Base-by-base conservation (phyloP, 2,329 filamentous ascomycete genomes). In the Trichoderma brevicompactum region DNA sequence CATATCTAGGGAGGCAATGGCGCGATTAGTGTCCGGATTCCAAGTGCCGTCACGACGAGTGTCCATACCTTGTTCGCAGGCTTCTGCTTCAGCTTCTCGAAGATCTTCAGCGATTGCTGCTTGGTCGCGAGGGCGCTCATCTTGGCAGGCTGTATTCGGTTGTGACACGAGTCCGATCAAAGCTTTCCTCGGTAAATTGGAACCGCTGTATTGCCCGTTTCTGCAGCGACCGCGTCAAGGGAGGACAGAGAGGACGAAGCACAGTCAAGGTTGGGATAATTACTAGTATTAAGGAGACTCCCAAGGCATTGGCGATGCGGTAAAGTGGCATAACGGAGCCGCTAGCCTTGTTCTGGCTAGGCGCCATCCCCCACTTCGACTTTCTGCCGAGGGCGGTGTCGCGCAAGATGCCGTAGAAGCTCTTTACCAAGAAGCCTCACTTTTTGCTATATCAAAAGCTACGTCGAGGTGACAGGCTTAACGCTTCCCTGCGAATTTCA, bases 81-180 rank as follows among this genome's bases (percentile, higher is more conserved):
- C 83, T 97, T 97, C 66, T 89, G 86, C 85, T 96, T 97, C 77
- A 98, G 83, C 83, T 97, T 97, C 83, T 96, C 92, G 81, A 99
- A 99, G 79, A 99, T 92, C 82, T 94, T 94, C 78, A 94, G 91
- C 80, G 94, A 97, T 83, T 98, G 89, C 77, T 92, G 88, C 85
- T 98, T 99, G 61, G 92, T 90, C 76, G 95, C 95, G 72, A 90
- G 82, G 75, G 79, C 84, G 78, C 82, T 85, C 87, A 89, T 89
- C 65, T 77, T 87, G 80, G 72, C 71, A 68, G 69, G 66, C 68
- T 61, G 59, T 50, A 36, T n/a, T 44, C 41, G 38, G 56, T n/a
- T 41, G 6, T 2, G 40, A 55, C 6, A 32, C 49, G 50, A 41
- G 28, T 32, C 17, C 38, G 7, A 52, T 19, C 19, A 10, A 44